Conservation (phyloP, 129 eudicot species). For the Flaveria linearis region DNA sequence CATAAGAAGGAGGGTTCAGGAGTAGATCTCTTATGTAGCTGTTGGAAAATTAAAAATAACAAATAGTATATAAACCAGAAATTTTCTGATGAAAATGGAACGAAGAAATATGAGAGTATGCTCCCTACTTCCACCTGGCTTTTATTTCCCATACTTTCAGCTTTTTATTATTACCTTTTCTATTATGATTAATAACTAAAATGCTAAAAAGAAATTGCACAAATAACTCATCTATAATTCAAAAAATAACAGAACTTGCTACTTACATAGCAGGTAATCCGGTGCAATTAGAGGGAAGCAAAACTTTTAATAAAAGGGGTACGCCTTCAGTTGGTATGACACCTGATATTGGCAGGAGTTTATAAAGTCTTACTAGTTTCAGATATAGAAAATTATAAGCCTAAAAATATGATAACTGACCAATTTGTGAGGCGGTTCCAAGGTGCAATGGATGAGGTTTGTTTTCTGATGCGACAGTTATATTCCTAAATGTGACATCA, state of each 20-base stretch:
- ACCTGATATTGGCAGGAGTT: conserved; percentile 43
- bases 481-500: conserved; percentile 72
- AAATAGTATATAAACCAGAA: neutral
- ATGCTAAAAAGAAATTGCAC: neutral
- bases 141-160: conserved; percentile 3
- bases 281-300: conserved; percentile 81
- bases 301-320: conserved; percentile 71
- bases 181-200: neutral
- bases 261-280: conserved; percentile 89
- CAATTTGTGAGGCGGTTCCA: conserved; percentile 97
- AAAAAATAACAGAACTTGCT: conserved; percentile 17
- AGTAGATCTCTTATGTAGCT: conserved; percentile 95
- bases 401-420: conserved; percentile 40
- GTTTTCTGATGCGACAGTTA: conserved; percentile 69
- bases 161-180: neutral
- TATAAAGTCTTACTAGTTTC: conserved; percentile 13
- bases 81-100: neutral
- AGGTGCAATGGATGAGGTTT: conserved; percentile 90
- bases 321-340: conserved; percentile 96
- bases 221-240: conserved; percentile 4
- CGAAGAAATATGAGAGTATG: neutral
- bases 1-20: conserved; percentile 94
- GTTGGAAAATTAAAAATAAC: conserved; percentile 15
- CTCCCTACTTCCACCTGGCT: conserved; percentile 6
- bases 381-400: conserved; percentile 14